A percentile compares a stretch with the other conserved stretches of the same genome.
Evolutionary conservation across 495 filamentous ascomycete species (phyloP).

Genomic region (Parachaetomium inaequale): DNA sequence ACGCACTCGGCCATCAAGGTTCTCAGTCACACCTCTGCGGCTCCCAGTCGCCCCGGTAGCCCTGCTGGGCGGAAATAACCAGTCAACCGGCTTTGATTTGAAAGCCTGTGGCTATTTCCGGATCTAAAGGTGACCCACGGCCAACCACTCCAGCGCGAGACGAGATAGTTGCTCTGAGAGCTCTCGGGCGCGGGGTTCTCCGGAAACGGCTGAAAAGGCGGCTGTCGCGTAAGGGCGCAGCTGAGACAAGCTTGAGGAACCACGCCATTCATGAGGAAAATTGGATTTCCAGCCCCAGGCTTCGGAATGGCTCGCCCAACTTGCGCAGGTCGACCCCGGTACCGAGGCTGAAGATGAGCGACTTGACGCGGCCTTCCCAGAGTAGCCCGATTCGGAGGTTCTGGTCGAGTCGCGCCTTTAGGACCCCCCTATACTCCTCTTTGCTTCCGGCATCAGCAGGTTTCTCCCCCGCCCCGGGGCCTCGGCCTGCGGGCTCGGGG

Average conservation of each 20-base stretch:
- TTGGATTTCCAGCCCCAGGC: slow-evolving; percentile 81
- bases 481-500: slow-evolving; percentile 25
- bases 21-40: neutral
- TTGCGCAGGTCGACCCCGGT: slow-evolving; percentile 71
- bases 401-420: slow-evolving; percentile 86
- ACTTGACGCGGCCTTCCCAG: slow-evolving; percentile 93
- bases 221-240: neutral
- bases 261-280: slow-evolving; percentile 73
- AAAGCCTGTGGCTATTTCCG: neutral
- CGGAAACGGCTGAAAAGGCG: neutral
- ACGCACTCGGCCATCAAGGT: slow-evolving; percentile 10
- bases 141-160: neutral
- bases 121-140: too few species aligned
- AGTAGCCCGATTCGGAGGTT: slow-evolving; percentile 76
- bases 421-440: slow-evolving; percentile 74
- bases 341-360: slow-evolving; percentile 86
- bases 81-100: neutral
- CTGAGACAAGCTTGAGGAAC: neutral
- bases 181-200: neutral
- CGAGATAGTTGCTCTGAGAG: neutral
- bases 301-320: slow-evolving; percentile 64
- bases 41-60: neutral
- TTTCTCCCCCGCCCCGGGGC: slow-evolving; percentile 4
- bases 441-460: slow-evolving; percentile 28
- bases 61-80: neutral